These are phyloP conservation scores for Podila horticola DNA, from an alignment of 192 early-diverging fungal genomes.

Conservation along the genomic window DNA sequence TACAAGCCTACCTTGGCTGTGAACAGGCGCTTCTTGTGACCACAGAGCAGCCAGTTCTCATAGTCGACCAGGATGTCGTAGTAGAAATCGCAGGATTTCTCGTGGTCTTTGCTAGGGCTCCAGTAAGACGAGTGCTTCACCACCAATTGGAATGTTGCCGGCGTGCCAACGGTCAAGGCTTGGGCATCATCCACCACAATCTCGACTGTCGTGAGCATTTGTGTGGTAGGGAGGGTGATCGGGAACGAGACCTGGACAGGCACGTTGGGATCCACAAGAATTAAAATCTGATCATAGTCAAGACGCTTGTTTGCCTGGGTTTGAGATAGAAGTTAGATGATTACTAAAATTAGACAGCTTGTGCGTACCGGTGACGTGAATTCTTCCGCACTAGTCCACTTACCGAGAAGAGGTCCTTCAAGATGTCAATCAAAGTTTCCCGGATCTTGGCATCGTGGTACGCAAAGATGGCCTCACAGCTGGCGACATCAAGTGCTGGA, in stretches of 20 bases:
- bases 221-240: slow-evolving; percentile 22
- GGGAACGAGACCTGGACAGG: slow-evolving; percentile 40
- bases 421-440: slow-evolving; percentile 56
- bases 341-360: neutral
- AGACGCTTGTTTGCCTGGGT: slow-evolving; percentile 53
- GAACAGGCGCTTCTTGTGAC: slow-evolving; percentile 68
- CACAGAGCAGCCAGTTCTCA: slow-evolving; percentile 74
- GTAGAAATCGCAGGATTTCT: slow-evolving; percentile 52
- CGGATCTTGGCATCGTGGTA: slow-evolving; percentile 63
- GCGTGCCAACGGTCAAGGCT: slow-evolving; percentile 62
- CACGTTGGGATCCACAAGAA: slow-evolving; percentile 5
- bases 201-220: slow-evolving; percentile 66
- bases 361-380: no score
- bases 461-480: slow-evolving; percentile 58
- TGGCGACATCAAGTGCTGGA: slow-evolving; percentile 59
- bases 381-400: neutral
- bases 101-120: slow-evolving; percentile 44
- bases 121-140: slow-evolving; percentile 67
- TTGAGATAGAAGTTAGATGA: neutral
- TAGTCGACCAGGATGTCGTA: slow-evolving; percentile 75
- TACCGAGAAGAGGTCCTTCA: slow-evolving; percentile 68
- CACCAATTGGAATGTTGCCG: slow-evolving; percentile 62
- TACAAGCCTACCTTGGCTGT: slow-evolving; percentile 59
- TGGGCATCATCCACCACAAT: slow-evolving; percentile 51
- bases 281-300: slow-evolving; percentile 54